Percentiles rank a stretch among this genome's conserved stretches.
Conservation (phyloP, 331 rosid genomes). For the Erythrophleum ivorense region DNA sequence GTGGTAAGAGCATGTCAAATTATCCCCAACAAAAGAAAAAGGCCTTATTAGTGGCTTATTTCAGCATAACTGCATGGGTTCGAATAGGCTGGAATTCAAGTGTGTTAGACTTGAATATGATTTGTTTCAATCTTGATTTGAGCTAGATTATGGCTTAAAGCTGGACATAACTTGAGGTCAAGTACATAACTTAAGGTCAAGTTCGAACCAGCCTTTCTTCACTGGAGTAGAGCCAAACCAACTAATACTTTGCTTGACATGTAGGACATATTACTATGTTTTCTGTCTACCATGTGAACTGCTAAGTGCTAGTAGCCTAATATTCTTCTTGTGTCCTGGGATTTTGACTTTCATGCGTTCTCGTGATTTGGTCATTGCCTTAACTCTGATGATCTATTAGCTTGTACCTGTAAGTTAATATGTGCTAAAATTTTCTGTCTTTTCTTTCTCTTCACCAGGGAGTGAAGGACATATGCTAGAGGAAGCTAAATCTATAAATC, state of each 20-base stretch:
- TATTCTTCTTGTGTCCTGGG: slow-evolving; percentile 14
- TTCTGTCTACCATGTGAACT: slow-evolving; percentile 7
- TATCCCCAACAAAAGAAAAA: background rate
- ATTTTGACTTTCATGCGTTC: slow-evolving; percentile 27
- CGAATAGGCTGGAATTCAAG: background rate
- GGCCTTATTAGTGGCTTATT: background rate
- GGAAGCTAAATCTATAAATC: slow-evolving; percentile 97
- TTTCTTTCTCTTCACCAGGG: slow-evolving; percentile 57
- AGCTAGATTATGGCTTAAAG: background rate
- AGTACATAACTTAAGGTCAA: background rate
- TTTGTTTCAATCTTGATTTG: background rate
- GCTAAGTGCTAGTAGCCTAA: slow-evolving; percentile 5
- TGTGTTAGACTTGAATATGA: background rate
- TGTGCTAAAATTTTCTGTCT: slow-evolving; percentile 33
- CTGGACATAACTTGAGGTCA: too few species aligned
- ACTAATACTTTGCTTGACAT: background rate
- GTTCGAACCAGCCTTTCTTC: background rate
- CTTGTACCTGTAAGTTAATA: slow-evolving; percentile 9
- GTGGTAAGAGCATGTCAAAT: background rate
- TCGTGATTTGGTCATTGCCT: slow-evolving; percentile 9
- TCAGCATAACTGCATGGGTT: background rate
- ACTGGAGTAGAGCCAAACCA: background rate
- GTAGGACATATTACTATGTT: background rate
- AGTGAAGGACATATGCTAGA: slow-evolving; percentile 95
- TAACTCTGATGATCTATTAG: background rate